Evolutionary conservation across 345 rosid species (phyloP).

Genomic region (Pistacia integerrima): DNA sequence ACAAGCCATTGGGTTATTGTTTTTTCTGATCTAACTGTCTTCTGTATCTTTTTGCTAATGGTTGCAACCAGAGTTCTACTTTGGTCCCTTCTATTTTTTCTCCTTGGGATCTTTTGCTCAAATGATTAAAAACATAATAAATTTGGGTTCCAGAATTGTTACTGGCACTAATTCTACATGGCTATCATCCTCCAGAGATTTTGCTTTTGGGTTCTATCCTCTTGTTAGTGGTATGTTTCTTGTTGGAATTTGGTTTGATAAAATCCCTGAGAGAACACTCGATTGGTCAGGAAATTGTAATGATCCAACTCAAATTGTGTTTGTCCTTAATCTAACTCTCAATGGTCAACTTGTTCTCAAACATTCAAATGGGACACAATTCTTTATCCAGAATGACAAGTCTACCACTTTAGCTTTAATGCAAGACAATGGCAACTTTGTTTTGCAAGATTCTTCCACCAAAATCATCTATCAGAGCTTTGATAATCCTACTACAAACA

Average conservation of each 20-base stretch:
- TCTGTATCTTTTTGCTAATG: slow-evolving; percentile 12
- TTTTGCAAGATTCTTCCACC: slow-evolving; percentile 23
- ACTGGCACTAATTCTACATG: slow-evolving; percentile 33
- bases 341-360: slow-evolving; percentile 32
- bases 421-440: slow-evolving; percentile 31
- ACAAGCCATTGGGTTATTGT: neutral
- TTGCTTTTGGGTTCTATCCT: slow-evolving; percentile 38
- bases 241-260: slow-evolving; percentile 37
- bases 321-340: slow-evolving; percentile 18
- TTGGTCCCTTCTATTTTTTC: neutral
- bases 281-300: slow-evolving; percentile 41
- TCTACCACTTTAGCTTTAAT: slow-evolving; percentile 20
- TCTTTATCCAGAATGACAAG: slow-evolving; percentile 24
- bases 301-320: slow-evolving; percentile 32
- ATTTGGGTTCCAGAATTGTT: neutral
- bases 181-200: slow-evolving; percentile 34
- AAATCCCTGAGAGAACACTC: slow-evolving; percentile 29
- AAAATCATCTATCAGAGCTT: slow-evolving; percentile 33
- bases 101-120: slow-evolving; percentile 22
- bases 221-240: slow-evolving; percentile 24
- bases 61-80: slow-evolving; percentile 5
- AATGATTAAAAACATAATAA: neutral
- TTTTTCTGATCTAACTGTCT: neutral
- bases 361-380: slow-evolving; percentile 27
- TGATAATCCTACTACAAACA: slow-evolving; percentile 26